Evolutionary conservation across 768 basidiomycete genomes (phyloP), one percentile per base, ranked within the genome.

Genomic region (Mycena vitilis): DNA sequence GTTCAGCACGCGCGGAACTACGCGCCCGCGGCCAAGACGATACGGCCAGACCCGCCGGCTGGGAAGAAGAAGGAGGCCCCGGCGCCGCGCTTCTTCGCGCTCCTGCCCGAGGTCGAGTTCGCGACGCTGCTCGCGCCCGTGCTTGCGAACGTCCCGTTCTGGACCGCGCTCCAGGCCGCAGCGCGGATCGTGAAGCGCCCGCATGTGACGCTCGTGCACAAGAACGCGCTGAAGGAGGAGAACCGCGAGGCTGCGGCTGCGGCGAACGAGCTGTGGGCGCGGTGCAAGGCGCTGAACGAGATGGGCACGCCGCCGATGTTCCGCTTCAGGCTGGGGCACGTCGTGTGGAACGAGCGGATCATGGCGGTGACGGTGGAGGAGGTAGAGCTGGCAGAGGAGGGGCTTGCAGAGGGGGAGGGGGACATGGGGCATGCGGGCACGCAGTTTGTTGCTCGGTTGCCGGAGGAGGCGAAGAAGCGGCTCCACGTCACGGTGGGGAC

Each of bases 401-500:
- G 48, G 59, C 42, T 65, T 4, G 70, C 78, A 0, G 81, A 73
- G 12, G 75, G 30, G 30, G 30, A 67, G 18, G 74, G 70, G 5
- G 74, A 75, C 3, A 79, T 75, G 2, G 79, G 74, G 15, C 79
- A 81, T 63, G 80, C 80, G 34, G 86, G 82, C 5, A 73, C 78
- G 7, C 80, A 80, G 57, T 90, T 94, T 56, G 66, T 90, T 9
- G 77, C 79, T 16, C 61, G 70, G 44, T 73, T 95, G 18, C 81
- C 86, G 0, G 75, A 81, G 3, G 82, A 85, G n/a, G 71, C 90
- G 10, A 82, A 79, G 60, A 70, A 79, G 11, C 69, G 86, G 65
- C 78, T 96, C 73, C 97, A 99, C 76, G 86, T 98, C 63, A 98
- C 98, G 0, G 89, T 98, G 7, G 98, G 94, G 9, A 96, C 94